phyloP scores from a whole-genome alignment of 163 green algal genomes.

The Trebouxia gelatinosa region DNA sequence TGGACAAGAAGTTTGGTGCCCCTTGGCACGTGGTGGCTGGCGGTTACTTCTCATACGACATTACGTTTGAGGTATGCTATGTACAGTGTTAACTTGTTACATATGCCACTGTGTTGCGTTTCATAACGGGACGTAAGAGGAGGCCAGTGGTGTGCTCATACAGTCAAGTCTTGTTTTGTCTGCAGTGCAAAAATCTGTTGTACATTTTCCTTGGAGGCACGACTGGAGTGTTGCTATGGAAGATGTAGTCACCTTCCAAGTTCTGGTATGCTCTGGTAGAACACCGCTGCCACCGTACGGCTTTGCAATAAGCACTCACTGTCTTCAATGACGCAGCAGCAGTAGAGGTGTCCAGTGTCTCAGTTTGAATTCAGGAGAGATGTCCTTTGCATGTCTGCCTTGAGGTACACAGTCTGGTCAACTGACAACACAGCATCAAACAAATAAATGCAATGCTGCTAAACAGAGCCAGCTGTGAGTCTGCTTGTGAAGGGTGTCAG shows the following conservation, averaged over 20 bases:
- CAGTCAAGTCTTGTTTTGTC: background rate
- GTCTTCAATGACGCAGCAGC: too few relatives aligned
- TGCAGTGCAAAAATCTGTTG: constrained; percentile 71
- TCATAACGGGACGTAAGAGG: background rate
- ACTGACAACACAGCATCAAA: too few relatives aligned
- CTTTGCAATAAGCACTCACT: too few relatives aligned
- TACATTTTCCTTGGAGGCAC: constrained; percentile 74
- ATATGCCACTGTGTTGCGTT: background rate
- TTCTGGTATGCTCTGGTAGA: too few relatives aligned
- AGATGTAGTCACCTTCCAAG: constrained; percentile 71
- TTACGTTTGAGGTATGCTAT: constrained; percentile 69
- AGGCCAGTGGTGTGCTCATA: background rate
- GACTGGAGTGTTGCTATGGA: constrained; percentile 77
- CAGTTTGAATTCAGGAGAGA: too few relatives aligned
- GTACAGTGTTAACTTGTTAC: background rate
- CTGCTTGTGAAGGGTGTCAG: too few relatives aligned
- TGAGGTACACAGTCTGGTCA: too few relatives aligned
- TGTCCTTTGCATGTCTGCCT: too few relatives aligned
- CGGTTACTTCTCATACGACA: constrained; percentile 69
- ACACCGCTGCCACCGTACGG: too few relatives aligned
- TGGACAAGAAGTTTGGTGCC: constrained; percentile 92
- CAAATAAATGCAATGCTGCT: too few relatives aligned
- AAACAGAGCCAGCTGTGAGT: too few relatives aligned
- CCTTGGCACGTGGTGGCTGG: constrained; percentile 73
- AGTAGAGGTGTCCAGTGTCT: too few relatives aligned